phyloP scores from a whole-genome alignment of 495 filamentous ascomycete species.

The Venustampulla echinocandica region DNA sequence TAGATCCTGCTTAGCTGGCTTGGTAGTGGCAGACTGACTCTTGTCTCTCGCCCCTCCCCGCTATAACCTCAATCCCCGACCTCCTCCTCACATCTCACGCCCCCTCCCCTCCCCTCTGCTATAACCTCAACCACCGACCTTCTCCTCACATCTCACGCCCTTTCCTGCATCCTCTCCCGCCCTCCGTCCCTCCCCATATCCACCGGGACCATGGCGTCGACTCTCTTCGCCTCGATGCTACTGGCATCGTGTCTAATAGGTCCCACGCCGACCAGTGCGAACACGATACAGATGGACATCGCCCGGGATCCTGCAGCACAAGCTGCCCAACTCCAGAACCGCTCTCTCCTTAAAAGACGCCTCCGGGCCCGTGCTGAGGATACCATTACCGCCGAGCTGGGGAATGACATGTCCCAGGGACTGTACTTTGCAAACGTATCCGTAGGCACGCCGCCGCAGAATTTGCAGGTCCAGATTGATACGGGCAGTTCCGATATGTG shows the following conservation, averaged over 20 bases:
- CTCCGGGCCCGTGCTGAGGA: neutral
- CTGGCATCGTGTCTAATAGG: slow-evolving; percentile 10
- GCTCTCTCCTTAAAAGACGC: slow-evolving; percentile 3
- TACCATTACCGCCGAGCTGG: slow-evolving; percentile 11
- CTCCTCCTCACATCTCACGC: too few relatives aligned
- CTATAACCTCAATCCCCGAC: too few relatives aligned
- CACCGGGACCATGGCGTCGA: neutral
- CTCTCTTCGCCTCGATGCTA: neutral
- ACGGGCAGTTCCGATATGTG: slow-evolving; percentile 89
- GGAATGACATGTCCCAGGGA: slow-evolving; percentile 14
- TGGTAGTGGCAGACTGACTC: too few relatives aligned
- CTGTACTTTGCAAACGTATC: slow-evolving; percentile 59
- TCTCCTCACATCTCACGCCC: too few relatives aligned
- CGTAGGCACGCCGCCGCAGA: slow-evolving; percentile 63
- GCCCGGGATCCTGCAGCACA: slow-evolving; percentile 3
- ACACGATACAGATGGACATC: slow-evolving; percentile 12
- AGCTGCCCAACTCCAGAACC: slow-evolving; percentile 10
- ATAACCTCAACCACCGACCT: too few relatives aligned
- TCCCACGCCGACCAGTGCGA: slow-evolving; percentile 12
- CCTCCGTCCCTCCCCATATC: neutral
- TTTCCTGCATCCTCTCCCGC: too few relatives aligned
- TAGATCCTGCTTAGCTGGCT: too few relatives aligned
- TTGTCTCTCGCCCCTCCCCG: too few relatives aligned
- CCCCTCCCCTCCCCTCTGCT: too few relatives aligned
- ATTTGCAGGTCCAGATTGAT: slow-evolving; percentile 61